Percentiles rank a stretch among this genome's conserved stretches.
phyloP scores from a whole-genome alignment of 441 rosid species.

The Gossypium gossypioides region DNA sequence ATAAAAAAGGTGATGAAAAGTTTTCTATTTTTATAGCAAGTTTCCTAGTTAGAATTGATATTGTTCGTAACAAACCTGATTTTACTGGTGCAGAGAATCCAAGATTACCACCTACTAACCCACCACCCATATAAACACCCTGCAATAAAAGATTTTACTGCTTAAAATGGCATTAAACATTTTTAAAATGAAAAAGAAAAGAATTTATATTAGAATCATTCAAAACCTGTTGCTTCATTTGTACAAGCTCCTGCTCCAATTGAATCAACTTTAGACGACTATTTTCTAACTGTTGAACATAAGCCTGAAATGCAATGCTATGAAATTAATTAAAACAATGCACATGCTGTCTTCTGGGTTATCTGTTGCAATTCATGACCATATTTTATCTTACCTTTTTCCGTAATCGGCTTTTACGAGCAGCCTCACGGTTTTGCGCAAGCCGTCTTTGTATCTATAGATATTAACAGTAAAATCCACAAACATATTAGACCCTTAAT shows the following conservation, averaged over 20 bases:
- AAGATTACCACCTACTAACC: conserved; percentile 39
- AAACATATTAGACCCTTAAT: conserved; percentile 6
- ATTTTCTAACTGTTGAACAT: conserved; percentile 82
- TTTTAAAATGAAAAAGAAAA: background rate
- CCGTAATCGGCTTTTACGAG: conserved; percentile 88
- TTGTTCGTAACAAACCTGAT: conserved; percentile 53
- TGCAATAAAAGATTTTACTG: conserved; percentile 21
- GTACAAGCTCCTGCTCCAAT: conserved; percentile 77
- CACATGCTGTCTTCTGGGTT: background rate
- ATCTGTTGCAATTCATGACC: background rate
- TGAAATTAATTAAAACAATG: conserved; percentile 3
- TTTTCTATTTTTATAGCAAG: too few species aligned
- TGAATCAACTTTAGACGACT: conserved; percentile 72
- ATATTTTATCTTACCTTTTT: conserved; percentile 53
- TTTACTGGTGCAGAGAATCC: conserved; percentile 50
- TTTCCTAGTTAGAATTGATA: too few species aligned
- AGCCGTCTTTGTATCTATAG: conserved; percentile 77
- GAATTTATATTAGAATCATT: background rate
- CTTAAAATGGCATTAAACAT: conserved; percentile 1
- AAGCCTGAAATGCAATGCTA: conserved; percentile 49
- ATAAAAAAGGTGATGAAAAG: too few species aligned
- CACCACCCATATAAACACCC: conserved; percentile 52
- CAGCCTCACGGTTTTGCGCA: conserved; percentile 96
- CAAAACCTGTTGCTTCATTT: conserved; percentile 68
- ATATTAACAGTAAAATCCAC: conserved; percentile 12